Evolutionary conservation across 2,329 filamentous ascomycete genomes (phyloP).

Genomic region (Aspergillus calidoustus): DNA sequence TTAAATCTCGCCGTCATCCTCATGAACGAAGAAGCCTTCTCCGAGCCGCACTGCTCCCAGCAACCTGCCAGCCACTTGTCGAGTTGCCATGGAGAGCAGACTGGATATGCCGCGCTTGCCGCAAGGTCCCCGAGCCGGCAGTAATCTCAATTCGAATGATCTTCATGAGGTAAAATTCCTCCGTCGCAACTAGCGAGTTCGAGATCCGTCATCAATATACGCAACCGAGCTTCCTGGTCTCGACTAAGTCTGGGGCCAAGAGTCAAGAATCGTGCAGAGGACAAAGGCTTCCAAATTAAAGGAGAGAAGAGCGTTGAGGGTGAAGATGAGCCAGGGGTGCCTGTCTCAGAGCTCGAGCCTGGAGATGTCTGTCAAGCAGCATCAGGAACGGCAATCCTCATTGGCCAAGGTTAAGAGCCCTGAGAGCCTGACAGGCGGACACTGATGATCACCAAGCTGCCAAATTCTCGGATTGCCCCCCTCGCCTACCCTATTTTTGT

Average conservation of each 20-base stretch:
- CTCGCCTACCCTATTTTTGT: slow-evolving; percentile 15
- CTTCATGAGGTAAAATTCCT: background rate
- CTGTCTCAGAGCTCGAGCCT: slow-evolving; percentile 7
- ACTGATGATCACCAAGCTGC: slow-evolving; percentile 12
- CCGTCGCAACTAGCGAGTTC: background rate
- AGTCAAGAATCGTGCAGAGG: background rate
- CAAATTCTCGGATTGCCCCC: slow-evolving; percentile 10
- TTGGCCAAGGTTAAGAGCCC: slow-evolving; percentile 5
- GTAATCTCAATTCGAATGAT: background rate
- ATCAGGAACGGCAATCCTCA: slow-evolving; percentile 2
- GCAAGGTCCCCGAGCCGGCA: background rate
- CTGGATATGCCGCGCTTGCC: slow-evolving; percentile 10
- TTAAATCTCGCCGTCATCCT: background rate
- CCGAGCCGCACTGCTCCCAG: background rate
- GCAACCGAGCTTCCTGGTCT: background rate
- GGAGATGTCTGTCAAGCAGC: background rate
- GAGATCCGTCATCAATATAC: background rate
- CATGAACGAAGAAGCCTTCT: background rate
- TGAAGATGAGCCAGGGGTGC: slow-evolving; percentile 13
- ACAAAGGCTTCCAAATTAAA: slow-evolving; percentile 6
- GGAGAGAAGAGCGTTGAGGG: background rate
- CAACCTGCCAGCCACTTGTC: background rate
- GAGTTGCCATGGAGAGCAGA: slow-evolving; percentile 4
- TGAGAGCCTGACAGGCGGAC: slow-evolving; percentile 11
- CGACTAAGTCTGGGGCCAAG: background rate